Base-by-base conservation (phyloP, 2,329 filamentous ascomycete genomes). In the Cadophora sp. region DNA sequence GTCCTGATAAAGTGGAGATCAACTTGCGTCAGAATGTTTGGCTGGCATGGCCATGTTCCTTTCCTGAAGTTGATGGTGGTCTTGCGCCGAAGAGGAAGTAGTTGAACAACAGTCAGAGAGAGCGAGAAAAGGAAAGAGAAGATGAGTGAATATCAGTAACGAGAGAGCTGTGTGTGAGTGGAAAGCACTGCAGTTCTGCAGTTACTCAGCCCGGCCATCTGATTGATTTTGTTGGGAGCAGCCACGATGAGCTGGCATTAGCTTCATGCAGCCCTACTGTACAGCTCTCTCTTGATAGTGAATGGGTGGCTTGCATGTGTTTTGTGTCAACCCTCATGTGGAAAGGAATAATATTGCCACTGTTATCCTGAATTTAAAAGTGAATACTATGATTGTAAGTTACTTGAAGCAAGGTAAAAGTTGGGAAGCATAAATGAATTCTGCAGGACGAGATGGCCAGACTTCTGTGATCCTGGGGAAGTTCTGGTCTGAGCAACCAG, bases 1-100 rank as follows among this genome's bases (percentile, higher is more conserved):
- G 51, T 29, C 50, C 51, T 31, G 51, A 55, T 31, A 55, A 55
- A 55, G 51, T 55, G 51, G 51, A 55, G 51, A 31, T 55, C 6
- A 19, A 16, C 31, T 55, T 31, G 51, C 27, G 51, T 55, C 51
- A 48, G 43, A 11, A 48, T 22, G 43, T 22, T 6, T 8, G 6
- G n/a, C n/a, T 48, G 5, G 43, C 22, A 6, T 48, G 5, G 43
- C 22, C 43, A 6, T 22, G 19, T n/a, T 8, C 43, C 43, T 48
- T 48, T 48, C 43, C 43, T 48, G 43, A n/a, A 48, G 43, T 1
- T 48, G 40, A 43, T 22, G 43, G n/a, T 48, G 19, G 11, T 43
- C 7, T 43, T 48, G 19, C 43, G 19, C 19, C n/a, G 43, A n/a
- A 6, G 11, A 43, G 16, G 40, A 43, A 16, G 6, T 4, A 19